Percentiles rank a stretch among this genome's conserved stretches.
Conservation (phyloP, 2,329 filamentous ascomycete species). For the Colletotrichum tanaceti region DNA sequence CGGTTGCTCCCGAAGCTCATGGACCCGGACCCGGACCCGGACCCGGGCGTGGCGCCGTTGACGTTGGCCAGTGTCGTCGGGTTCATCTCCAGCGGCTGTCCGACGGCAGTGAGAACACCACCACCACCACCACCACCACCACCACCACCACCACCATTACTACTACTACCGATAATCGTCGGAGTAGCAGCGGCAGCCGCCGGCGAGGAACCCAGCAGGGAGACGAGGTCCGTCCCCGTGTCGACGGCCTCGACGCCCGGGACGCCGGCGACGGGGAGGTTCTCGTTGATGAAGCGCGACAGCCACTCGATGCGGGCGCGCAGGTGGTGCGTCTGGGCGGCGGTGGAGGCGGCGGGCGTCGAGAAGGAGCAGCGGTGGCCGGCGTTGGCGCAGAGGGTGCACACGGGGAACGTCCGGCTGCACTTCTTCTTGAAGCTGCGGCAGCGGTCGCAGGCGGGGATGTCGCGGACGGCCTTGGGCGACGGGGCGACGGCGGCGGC, state of each 20-base stretch:
- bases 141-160: too few species aligned
- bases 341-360: constrained; percentile 46
- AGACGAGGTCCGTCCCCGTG: constrained; percentile 50
- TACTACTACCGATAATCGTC: too few species aligned
- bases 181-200: not conserved
- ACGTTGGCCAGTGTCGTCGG: constrained; percentile 25
- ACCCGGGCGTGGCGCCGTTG: constrained; percentile 33
- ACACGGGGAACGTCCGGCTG: constrained; percentile 55
- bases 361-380: constrained; percentile 54
- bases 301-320: constrained; percentile 56
- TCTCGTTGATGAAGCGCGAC: constrained; percentile 51
- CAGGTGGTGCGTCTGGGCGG: constrained; percentile 52
- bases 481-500: constrained; percentile 46
- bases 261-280: constrained; percentile 44
- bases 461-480: constrained; percentile 44
- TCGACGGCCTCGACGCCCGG: constrained; percentile 51
- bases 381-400: constrained; percentile 54
- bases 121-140: too few species aligned
- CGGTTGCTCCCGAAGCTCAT: constrained; percentile 28
- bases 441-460: constrained; percentile 56
- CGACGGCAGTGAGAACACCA: not conserved
- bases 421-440: constrained; percentile 60
- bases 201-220: constrained; percentile 32
- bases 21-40: not conserved
- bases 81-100: constrained; percentile 18